Percentiles rank a stretch among this genome's conserved stretches.
Evolutionary conservation across 2,329 filamentous ascomycete genomes (phyloP).

Genomic region (Hypomyces perniciosus): DNA sequence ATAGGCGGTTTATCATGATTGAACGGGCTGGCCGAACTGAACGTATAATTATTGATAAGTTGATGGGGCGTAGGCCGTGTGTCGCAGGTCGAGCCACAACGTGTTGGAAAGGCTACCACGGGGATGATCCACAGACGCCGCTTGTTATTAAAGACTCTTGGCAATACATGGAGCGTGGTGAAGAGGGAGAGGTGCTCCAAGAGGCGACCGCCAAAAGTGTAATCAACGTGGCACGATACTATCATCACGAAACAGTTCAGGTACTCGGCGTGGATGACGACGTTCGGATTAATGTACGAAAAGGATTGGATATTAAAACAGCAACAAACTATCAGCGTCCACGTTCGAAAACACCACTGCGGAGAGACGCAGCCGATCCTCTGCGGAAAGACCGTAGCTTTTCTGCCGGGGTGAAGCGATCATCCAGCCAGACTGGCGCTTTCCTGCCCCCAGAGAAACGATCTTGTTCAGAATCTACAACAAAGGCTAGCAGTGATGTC

Average conservation of each 20-base stretch:
- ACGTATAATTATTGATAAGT: constrained; percentile 33
- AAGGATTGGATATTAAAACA: constrained; percentile 27
- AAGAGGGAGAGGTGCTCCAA: constrained; percentile 35
- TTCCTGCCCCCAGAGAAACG: constrained; percentile 26
- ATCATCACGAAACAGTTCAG: constrained; percentile 36
- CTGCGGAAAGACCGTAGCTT: constrained; percentile 18
- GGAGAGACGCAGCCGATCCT: constrained; percentile 2
- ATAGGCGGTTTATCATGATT: constrained; percentile 7
- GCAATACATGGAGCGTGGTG: constrained; percentile 35
- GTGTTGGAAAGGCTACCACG: constrained; percentile 38
- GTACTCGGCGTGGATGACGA: constrained; percentile 29
- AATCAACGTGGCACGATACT: constrained; percentile 36
- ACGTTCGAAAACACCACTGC: constrained; percentile 10
- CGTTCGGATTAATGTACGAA: constrained; percentile 28
- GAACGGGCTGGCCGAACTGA: background rate
- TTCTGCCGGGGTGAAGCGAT: constrained; percentile 22
- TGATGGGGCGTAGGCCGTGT: constrained; percentile 28
- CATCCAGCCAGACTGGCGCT: constrained; percentile 22
- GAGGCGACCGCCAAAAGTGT: constrained; percentile 32
- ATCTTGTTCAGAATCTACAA: constrained; percentile 23
- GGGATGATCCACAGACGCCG: constrained; percentile 24
- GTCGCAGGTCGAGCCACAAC: constrained; percentile 35
- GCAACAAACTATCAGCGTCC: constrained; percentile 27
- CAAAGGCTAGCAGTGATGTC: constrained; percentile 17
- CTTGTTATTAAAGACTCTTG: constrained; percentile 43